Evolutionary conservation across 805 yeast species (phyloP).

Genomic region (Metschnikowia reukaufii): DNA sequence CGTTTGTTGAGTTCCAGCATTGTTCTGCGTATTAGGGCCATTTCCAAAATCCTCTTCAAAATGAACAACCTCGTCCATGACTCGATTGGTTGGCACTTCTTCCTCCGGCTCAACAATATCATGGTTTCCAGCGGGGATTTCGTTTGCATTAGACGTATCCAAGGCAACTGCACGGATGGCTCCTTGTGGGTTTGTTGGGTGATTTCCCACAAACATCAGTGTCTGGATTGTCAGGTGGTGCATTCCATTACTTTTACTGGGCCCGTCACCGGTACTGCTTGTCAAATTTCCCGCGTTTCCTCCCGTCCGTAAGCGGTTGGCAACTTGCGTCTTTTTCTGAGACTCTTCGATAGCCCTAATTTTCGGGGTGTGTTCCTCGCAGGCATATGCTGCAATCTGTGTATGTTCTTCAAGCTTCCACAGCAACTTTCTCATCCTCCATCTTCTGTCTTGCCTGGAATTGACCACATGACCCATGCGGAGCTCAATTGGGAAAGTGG

Average conservation of each 20-base stretch:
- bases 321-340: conserved; percentile 22
- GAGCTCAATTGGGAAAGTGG: conserved; percentile 80
- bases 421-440: conserved; percentile 87
- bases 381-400: conserved; percentile 58
- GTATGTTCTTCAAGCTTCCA: conserved; percentile 89
- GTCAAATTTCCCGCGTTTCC: conserved; percentile 5
- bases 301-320: conserved; percentile 15
- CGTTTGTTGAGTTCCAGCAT: not conserved
- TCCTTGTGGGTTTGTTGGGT: conserved; percentile 14
- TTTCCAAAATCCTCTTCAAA: conserved; percentile 21
- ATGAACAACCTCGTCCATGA: conserved; percentile 18
- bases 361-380: conserved; percentile 56
- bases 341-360: conserved; percentile 44
- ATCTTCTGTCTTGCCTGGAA: conserved; percentile 57
- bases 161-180: conserved; percentile 12
- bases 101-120: conserved; percentile 18
- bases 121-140: conserved; percentile 8
- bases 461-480: conserved; percentile 68
- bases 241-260: conserved; percentile 17
- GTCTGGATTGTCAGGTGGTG: conserved; percentile 22
- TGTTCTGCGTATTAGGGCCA: not conserved
- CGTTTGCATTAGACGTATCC: not conserved
- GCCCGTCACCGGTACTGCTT: conserved; percentile 8
- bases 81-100: conserved; percentile 16
- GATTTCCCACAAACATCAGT: conserved; percentile 18